Base-by-base conservation (phyloP, 495 filamentous ascomycete species). In the Jackrogersella multiformis region DNA sequence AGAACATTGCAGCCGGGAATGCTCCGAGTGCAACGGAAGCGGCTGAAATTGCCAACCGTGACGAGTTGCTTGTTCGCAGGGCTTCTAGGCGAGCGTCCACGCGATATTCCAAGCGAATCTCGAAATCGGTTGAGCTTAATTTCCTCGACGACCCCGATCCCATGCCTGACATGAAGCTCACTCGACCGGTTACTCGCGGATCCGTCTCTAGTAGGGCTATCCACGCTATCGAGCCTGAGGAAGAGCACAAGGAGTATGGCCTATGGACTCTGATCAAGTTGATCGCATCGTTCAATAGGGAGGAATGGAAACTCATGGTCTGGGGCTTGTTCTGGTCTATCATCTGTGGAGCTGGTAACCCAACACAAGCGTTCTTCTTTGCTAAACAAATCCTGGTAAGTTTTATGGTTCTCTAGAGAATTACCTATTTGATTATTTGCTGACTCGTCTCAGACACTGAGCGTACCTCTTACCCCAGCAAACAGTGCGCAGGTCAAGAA, bases 331-430 rank as follows among this genome's bases (percentile, higher is more conserved):
- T 90, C 75, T 92, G 88, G 71, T 89, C 90, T 18, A 82, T 90
- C 72, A 89, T 99, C 66, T 88, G 89, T 59, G 95, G 95, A 71
- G 86, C 87, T 55, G 92, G 89, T 51, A 92, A 97, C 74, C 94
- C 95, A 8, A 88, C 86, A 2, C 93, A 97, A 76, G 87, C 93
- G 16, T 89, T 97, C 63, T 90, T 98, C 74, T 96, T 97, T 68
- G 90, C 92, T 66, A 96, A 97, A 74, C 85, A 90, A 23, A 94
- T 99, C 76, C 86, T 82, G 18, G 79, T 81, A 73, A 70, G 78
- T 72, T 15, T 39, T 21, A 8, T 9, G 1, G 12, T 32, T n/a
- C 36, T 32, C 7, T 35, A 23, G 38, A 0, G 8, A 39, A 23
- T 28, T 36, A 6, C n/a, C 20, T 1, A 10, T 55, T 16, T 21